Conservation (phyloP, 306 rosid species). For the Senna siamea region DNA sequence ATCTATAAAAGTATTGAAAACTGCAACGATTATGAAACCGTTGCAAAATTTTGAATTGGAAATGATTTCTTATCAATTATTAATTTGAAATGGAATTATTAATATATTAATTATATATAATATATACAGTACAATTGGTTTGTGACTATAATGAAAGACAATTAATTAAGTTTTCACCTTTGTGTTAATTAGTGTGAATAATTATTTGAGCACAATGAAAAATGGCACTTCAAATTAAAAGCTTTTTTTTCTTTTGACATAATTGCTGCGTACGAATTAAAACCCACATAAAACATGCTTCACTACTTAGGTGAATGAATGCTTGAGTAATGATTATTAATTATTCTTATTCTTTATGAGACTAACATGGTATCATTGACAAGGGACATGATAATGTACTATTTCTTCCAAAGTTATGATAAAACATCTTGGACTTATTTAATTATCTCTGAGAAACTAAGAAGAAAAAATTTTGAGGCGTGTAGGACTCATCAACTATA, state of each 20-base stretch:
- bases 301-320: constrained; percentile 37
- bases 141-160: neutral
- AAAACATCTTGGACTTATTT: neutral
- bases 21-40: too few species aligned
- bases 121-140: neutral
- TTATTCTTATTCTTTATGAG: constrained; percentile 39
- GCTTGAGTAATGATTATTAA: constrained; percentile 44
- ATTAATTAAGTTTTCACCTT: too few species aligned
- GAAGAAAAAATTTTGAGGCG: constrained; percentile 27
- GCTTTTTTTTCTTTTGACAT: constrained; percentile 19
- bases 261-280: constrained; percentile 27
- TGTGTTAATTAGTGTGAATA: too few species aligned
- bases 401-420: constrained; percentile 36
- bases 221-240: neutral
- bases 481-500: constrained; percentile 26
- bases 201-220: constrained; percentile 11
- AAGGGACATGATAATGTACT: constrained; percentile 42
- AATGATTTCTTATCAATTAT: too few species aligned
- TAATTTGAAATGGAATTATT: too few species aligned
- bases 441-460: constrained; percentile 36
- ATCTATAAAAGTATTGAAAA: too few species aligned
- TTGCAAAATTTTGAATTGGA: too few species aligned
- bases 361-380: constrained; percentile 33
- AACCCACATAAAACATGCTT: constrained; percentile 33
- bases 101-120: too few species aligned